Conservation (phyloP, 371 early-diverging fungal genomes). For the Mucor ambiguus region DNA sequence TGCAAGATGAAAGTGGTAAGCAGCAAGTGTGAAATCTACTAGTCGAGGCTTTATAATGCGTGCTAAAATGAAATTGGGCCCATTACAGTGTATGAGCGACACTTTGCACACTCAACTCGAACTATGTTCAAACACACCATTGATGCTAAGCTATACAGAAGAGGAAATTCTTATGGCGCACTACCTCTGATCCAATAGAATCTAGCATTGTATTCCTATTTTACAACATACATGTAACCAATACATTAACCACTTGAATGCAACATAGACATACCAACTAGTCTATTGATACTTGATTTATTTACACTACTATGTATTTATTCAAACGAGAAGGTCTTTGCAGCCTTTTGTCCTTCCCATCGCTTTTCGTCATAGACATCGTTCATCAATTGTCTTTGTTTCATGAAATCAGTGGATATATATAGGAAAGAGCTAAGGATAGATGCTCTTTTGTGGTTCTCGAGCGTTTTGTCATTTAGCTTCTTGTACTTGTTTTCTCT, state of each 20-base stretch:
- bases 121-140: neutral
- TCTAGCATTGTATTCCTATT: neutral
- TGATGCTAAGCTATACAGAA: neutral
- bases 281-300: neutral
- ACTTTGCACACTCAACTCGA: neutral
- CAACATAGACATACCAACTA: neutral
- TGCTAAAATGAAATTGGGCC: neutral
- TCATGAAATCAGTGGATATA: conserved; percentile 21
- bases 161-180: neutral
- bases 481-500: conserved; percentile 9
- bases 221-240: no score
- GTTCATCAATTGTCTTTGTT: conserved; percentile 21
- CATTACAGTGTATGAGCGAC: neutral
- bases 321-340: conserved; percentile 14
- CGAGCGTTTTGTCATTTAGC: neutral
- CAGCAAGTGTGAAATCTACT: neutral
- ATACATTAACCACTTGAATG: neutral
- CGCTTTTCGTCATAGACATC: conserved; percentile 21
- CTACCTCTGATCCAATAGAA: neutral
- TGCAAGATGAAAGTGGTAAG: neutral
- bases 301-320: neutral
- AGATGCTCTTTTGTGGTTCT: conserved; percentile 5
- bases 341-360: conserved; percentile 20
- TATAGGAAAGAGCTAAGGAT: conserved; percentile 13
- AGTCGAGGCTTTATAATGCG: neutral